Base-by-base conservation (phyloP, 2,329 filamentous ascomycete genomes). In the Coniosporium tulheliwenetii region DNA sequence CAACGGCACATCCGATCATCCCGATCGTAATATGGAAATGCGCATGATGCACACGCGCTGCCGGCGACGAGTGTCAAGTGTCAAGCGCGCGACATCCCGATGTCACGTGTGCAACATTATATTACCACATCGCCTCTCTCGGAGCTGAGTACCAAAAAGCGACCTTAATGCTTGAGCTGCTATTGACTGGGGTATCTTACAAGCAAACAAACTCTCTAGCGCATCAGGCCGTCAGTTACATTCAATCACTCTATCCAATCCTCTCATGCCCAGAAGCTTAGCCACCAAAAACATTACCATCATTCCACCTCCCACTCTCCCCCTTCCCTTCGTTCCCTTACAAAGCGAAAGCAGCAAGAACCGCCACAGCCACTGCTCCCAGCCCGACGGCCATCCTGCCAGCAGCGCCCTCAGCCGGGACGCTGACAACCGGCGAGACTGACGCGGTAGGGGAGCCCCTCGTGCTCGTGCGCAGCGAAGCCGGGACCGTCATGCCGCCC, bases 401-500 rank as follows among this genome's bases (percentile, higher is more conserved):
- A 46, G 39, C n/a, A 47, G 14, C 36, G 45, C 40, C 15, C 42
- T 37, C 15, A 44, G 44, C 14, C 45, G 34, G n/a, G 34, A 9
- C 8, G 43, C 47, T 53, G 57, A 43, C 55, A 42, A 43, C 52
- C 52, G 42, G 19, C 19, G 32, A 35, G 32, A n/a, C 12, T 35
- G 32, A 35, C 32, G 32, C 14, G 12, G 14, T n/a, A 15, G 12
- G 12, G 3, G 32, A 35, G 32, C 12, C 32, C 14, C 12, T 37
- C 36, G 10, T 29, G 36, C 36, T 37, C 3, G 36, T 13, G 15
- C 29, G 5, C 19, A 39, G 37, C 5, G 19, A 30, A 31, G 37
- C 16, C 37, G 59, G 54, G 34, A 58, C 50, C 36, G 52, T 51
- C 43, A 57, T 39, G 48, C 50, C 46, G 48, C 54, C 56, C 48